phyloP scores from a whole-genome alignment of 2,329 filamentous ascomycete species.

The Alternaria gaisen region DNA sequence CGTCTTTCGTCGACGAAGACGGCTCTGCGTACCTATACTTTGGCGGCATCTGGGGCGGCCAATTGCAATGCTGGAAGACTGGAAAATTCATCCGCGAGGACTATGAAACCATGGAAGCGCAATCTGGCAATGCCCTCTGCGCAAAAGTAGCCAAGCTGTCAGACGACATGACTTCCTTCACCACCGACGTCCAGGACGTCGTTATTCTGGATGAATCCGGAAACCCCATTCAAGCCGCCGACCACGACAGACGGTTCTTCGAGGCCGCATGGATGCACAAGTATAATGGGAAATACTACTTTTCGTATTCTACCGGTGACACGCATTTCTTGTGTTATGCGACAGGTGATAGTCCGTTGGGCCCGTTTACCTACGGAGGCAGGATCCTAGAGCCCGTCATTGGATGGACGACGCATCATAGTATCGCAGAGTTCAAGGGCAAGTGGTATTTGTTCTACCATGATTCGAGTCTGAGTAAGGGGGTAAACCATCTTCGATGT shows the following conservation, averaged over 20 bases:
- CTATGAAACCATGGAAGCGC: constrained; percentile 41
- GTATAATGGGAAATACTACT: constrained; percentile 74
- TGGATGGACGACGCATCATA: constrained; percentile 85
- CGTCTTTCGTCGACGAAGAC: constrained; percentile 76
- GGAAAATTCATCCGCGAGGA: constrained; percentile 64
- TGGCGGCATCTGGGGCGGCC: constrained; percentile 81
- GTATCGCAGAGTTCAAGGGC: constrained; percentile 75
- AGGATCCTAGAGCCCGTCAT: constrained; percentile 77
- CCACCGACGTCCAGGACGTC: constrained; percentile 65
- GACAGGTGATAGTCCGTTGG: constrained; percentile 68
- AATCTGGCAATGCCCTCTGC: constrained; percentile 62
- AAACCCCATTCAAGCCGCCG: constrained; percentile 68
- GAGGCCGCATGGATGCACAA: constrained; percentile 85
- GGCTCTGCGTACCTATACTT: constrained; percentile 75
- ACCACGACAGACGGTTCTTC: constrained; percentile 80
- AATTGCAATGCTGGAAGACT: constrained; percentile 76
- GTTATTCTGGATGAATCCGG: constrained; percentile 69
- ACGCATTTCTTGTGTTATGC: constrained; percentile 79
- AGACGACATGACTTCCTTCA: constrained; percentile 72
- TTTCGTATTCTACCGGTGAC: constrained; percentile 81
- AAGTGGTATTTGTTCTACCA: constrained; percentile 81
- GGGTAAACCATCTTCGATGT: constrained; percentile 74
- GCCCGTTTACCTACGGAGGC: constrained; percentile 77
- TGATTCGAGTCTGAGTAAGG: constrained; percentile 73
- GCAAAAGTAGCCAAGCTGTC: constrained; percentile 72